Evolutionary conservation across 176 grass and related monocot species (phyloP), one percentile per base, ranked within the genome.

Genomic region (Guadua angustifolia): DNA sequence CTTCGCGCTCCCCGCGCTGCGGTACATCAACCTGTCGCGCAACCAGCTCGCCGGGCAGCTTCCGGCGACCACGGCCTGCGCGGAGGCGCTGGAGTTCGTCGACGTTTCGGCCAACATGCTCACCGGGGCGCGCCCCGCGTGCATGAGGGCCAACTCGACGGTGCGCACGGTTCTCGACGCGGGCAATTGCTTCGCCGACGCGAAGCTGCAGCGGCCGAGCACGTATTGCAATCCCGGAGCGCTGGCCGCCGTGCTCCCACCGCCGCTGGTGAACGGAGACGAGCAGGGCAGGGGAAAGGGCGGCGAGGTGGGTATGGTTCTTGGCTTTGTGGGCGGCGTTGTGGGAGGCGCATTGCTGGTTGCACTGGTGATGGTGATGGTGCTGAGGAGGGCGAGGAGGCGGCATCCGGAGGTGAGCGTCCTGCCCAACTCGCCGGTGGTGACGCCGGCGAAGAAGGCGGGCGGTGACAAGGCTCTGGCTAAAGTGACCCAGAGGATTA

Each of bases 41-140:
- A 99, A 99, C 88, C 72, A 73, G 10, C 66, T 99, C 18, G 11
- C 73, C 10, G 96, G 96, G 3, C 93, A 89, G 83, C 62, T 99
- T 0, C 93, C 89, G 0, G 65, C 85, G 9, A 72, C 40, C 47
- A 83, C 89, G 35, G 67, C 79, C 4, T 99, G 93, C 83, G 78
- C 80, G 4, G 66, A 5, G 25, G 50, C 35, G 33, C 91, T 99
- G n/a, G 73, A 43, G 62, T 92, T 92, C 75, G 77, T 94, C 0
- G 91, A 99, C 47, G 88, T 99, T 53, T 99, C 96, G 14, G 87
- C 79, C 73, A 99, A 99, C 88, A 88, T 87, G 74, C 77, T 99
- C 55, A 82, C 84, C 5, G 96, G 96, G 4, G n/a, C 51, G 51
- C 89, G 81, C 26, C 96, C 96, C 36, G 38, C 88, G 42, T 99